Percentiles rank a stretch among this genome's conserved stretches.
These are phyloP conservation scores for Suillus ampliporus DNA, from an alignment of 768 basidiomycete species.

Conservation along the genomic window DNA sequence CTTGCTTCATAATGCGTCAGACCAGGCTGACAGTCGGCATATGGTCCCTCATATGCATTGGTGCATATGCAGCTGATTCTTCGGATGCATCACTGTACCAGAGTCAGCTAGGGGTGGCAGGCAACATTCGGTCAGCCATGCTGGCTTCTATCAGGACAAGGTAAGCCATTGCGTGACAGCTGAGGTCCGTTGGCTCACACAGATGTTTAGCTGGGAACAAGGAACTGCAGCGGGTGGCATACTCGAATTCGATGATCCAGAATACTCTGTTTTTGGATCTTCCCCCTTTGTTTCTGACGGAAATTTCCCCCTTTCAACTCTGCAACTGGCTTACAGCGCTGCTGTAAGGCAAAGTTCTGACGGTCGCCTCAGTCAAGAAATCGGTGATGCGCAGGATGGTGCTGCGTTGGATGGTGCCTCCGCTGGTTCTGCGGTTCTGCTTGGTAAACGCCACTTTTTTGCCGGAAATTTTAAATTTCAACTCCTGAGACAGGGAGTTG, in stretches of 20 bases:
- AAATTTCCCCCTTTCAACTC: slow-evolving; percentile 23
- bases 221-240: slow-evolving; percentile 33
- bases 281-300: slow-evolving; percentile 24
- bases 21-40: background rate
- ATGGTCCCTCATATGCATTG: slow-evolving; percentile 9
- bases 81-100: slow-evolving; percentile 11
- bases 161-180: slow-evolving; percentile 13
- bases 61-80: slow-evolving; percentile 4
- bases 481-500: slow-evolving; percentile 14
- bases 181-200: background rate
- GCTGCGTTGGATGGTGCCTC: slow-evolving; percentile 37
- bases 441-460: slow-evolving; percentile 20
- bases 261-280: slow-evolving; percentile 32
- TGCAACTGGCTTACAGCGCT: slow-evolving; percentile 34
- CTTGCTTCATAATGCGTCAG: background rate
- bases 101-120: slow-evolving; percentile 2
- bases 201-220: slow-evolving; percentile 33
- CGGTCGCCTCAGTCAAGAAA: slow-evolving; percentile 33
- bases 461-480: background rate
- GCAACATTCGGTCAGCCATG: slow-evolving; percentile 26
- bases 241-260: slow-evolving; percentile 29
- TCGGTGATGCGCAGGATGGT: slow-evolving; percentile 32
- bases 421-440: slow-evolving; percentile 28
- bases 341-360: slow-evolving; percentile 32
- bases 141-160: slow-evolving; percentile 33